A percentile compares a stretch with the other conserved stretches of the same genome.
Evolutionary conservation across 495 filamentous ascomycete species (phyloP).

Genomic region (Lentithecium fluviatile): DNA sequence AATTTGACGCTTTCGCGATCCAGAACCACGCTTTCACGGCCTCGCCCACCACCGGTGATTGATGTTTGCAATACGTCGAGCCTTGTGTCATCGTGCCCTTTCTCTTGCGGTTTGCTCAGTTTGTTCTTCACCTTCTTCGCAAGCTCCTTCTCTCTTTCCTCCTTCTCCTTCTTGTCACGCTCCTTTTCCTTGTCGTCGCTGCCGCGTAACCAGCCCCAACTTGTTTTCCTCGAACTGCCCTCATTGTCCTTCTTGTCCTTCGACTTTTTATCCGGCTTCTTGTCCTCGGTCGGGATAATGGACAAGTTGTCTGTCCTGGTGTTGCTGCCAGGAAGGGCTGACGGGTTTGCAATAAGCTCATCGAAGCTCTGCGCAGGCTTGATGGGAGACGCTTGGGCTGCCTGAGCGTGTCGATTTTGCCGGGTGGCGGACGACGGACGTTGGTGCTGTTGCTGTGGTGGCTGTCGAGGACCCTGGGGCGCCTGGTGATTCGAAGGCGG

Average conservation of each 20-base stretch:
- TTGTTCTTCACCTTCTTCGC: conserved; percentile 46
- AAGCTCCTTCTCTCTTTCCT: conserved; percentile 57
- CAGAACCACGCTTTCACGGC: conserved; percentile 78
- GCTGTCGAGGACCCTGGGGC: conserved; percentile 4
- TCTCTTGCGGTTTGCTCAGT: conserved; percentile 56
- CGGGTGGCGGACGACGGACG: conserved; percentile 8
- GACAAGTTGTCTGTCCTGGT: conserved; percentile 75
- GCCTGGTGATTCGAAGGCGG: conserved; percentile 14
- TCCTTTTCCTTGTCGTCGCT: conserved; percentile 71
- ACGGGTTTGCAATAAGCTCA: conserved; percentile 62
- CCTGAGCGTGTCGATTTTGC: conserved; percentile 12
- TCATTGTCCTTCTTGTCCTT: conserved; percentile 55
- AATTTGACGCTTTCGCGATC: conserved; percentile 74
- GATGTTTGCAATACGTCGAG: conserved; percentile 80
- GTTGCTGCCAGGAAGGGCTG: conserved; percentile 67
- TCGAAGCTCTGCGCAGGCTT: conserved; percentile 51
- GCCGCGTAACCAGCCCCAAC: conserved; percentile 76
- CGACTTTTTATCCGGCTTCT: conserved; percentile 59
- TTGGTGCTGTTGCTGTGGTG: conserved; percentile 12
- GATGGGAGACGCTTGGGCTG: conserved; percentile 23
- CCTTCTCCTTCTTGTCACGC: conserved; percentile 52
- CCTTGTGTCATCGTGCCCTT: conserved; percentile 66
- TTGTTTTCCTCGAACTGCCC: conserved; percentile 66
- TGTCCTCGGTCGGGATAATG: conserved; percentile 78
- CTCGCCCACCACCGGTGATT: conserved; percentile 63